Base-by-base conservation (phyloP, 1,284 basidiomycete genomes). In the Wolfiporia cocos region DNA sequence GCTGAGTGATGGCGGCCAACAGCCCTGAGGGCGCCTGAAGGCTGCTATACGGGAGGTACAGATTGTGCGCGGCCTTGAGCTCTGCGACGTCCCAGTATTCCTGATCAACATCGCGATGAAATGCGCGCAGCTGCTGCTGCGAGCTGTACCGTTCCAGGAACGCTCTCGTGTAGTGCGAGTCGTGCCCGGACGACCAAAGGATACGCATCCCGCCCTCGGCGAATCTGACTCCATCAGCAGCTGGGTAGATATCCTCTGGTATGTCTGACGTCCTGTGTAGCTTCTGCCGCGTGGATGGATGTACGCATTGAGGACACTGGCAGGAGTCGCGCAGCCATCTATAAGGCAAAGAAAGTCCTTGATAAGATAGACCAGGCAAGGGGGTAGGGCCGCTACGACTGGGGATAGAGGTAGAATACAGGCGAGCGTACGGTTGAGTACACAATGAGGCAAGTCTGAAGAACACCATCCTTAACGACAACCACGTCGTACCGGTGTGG, bases 241-340 rank as follows among this genome's bases (percentile, higher is more conserved):
- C 53, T 0, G 79, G 78, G 3, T 49, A 51, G 34, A 76, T 62
- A 41, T 72, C 65, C 3, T 54, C 46, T 0, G 75, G 70, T 4
- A 85, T 67, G 65, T 87, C 82, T 0, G 82, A 78, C 0, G 86
- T 79, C 37, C 76, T 67, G 57, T 85, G 82, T 1, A 92, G 69
- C 49, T 78, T 80, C 57, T 85, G 81, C 9, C 63, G 60, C 0
- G 75, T 81, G 2, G 68, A 66, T 0, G 73, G 69, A 50, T 84
- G 74, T 1, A 81, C 60, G 50, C 78, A 78, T 6, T 58, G 48
- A 0, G 63, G 54, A 48, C 78, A 78, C 28, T 66, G 66, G 50
- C 80, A 83, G 0, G 73, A 65, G 52, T 84, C 81, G 17, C 78
- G 68, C 4, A 85, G 68, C 61, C 70, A 67, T 46, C 65, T 53